Percentiles rank a stretch among this genome's conserved stretches.
Evolutionary conservation across 257 asterid genomes (phyloP).

Genomic region (Petunia axillaris): DNA sequence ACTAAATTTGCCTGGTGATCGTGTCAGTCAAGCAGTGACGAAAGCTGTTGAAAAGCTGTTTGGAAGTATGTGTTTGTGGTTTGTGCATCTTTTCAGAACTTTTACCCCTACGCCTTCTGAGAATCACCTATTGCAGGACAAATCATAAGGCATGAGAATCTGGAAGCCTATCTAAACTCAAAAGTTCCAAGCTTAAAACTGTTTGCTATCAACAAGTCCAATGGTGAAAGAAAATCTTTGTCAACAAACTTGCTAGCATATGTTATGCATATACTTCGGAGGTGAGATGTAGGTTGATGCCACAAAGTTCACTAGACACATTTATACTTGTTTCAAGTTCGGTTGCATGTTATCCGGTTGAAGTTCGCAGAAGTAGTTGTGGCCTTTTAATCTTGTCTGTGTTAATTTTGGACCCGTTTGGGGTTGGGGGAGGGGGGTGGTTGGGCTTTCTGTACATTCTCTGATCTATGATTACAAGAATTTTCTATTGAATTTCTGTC

Average conservation of each 20-base stretch:
- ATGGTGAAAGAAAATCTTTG: slow-evolving; percentile 59
- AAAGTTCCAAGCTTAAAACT: slow-evolving; percentile 83
- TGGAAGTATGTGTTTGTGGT: slow-evolving; percentile 66
- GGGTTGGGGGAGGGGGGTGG: not conserved
- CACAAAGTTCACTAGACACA: not conserved
- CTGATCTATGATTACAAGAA: not conserved
- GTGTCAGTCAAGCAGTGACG: slow-evolving; percentile 60
- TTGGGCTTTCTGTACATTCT: not conserved
- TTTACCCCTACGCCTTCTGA: slow-evolving; percentile 34
- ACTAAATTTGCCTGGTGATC: slow-evolving; percentile 60
- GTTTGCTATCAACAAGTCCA: slow-evolving; percentile 47
- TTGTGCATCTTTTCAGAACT: not conserved
- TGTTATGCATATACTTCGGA: slow-evolving; percentile 67
- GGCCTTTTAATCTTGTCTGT: not conserved
- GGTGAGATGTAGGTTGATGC: slow-evolving; percentile 54
- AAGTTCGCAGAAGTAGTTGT: slow-evolving; percentile 4
- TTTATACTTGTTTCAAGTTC: not conserved
- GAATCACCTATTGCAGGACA: slow-evolving; percentile 70
- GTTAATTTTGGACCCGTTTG: slow-evolving; percentile 3
- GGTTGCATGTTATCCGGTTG: not conserved
- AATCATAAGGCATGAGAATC: slow-evolving; percentile 80
- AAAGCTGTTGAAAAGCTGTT: slow-evolving; percentile 76
- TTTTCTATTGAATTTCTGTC: not conserved
- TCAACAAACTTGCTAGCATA: slow-evolving; percentile 53
- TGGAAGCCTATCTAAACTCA: slow-evolving; percentile 63